These are phyloP conservation scores for Cytospora mali DNA, from an alignment of 2,329 filamentous ascomycete species.

Conservation along the genomic window DNA sequence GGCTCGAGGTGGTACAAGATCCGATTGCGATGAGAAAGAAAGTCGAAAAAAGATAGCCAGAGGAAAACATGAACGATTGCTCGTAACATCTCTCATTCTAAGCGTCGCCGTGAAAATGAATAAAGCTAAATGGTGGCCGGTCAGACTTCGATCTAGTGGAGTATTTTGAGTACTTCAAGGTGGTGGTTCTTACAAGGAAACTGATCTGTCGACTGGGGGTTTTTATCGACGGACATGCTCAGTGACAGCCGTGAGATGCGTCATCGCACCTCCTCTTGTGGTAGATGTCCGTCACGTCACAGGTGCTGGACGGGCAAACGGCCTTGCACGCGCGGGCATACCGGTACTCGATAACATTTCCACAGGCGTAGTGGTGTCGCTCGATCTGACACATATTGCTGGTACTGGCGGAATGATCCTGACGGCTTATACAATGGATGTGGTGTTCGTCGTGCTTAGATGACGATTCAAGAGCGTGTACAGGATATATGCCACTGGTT, in stretches of 20 bases:
- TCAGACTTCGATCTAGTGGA: neutral
- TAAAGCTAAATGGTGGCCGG: neutral
- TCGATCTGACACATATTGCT: constrained; percentile 22
- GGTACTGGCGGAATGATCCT: neutral
- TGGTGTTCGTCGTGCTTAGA: neutral
- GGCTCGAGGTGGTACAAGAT: neutral
- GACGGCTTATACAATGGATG: neutral
- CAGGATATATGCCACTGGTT: neutral
- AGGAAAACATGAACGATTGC: constrained; percentile 25
- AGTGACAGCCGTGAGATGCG: neutral
- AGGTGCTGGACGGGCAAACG: neutral
- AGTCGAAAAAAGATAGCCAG: neutral
- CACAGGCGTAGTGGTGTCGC: constrained; percentile 18
- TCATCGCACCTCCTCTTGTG: neutral
- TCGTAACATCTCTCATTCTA: constrained; percentile 25
- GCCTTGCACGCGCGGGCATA: neutral
- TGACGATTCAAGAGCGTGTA: neutral
- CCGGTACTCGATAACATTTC: neutral
- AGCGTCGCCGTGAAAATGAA: neutral
- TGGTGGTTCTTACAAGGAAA: neutral
- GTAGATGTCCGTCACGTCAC: neutral
- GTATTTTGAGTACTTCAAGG: neutral
- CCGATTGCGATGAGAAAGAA: neutral
- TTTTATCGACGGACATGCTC: neutral
- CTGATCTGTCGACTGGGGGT: neutral